Base-by-base conservation (phyloP, 2,329 filamentous ascomycete genomes). In the Mycocentrospora acerina region DNA sequence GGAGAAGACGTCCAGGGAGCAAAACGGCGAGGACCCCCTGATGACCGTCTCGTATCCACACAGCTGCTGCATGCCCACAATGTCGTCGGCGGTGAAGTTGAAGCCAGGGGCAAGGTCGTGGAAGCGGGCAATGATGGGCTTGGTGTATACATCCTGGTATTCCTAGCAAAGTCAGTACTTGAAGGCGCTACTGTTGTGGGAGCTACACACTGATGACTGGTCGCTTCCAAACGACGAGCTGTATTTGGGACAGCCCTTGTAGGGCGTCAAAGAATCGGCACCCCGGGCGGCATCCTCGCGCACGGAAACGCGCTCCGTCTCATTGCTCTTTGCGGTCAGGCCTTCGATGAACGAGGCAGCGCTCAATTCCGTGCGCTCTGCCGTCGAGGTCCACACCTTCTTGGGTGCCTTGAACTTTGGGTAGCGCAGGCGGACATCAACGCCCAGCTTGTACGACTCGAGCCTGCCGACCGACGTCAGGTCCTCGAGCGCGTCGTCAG, bases 11-110 rank as follows among this genome's bases (percentile, higher is more conserved):
- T 76, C 71, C 0, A 80, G 69, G 36, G 78, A 73, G 64, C 81
- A 85, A 60, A 84, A 83, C 1, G 75, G 75, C 0, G 80, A 83
- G 30, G 71, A 75, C 2, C 81, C 81, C 1, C 74, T 74, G 43
- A 83, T 82, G 13, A 83, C 81, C 0, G 77, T 78, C 60, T 85
- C 81, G 55, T 85, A 84, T 1, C 81, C 81, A 53, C 81, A 85
- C 3, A 85, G 64, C 64, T 83, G 73, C 68, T 83, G 81, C 76
- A 85, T 81, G 24, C 76, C 82, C 36, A 82, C 78, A 11, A 86
- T 72, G 51, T 86, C 82, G 32, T 74, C 70, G 15, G 73, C 63
- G 0, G 79, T 83, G 64, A 85, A 83, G 65, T 85, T 81, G 64
- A 86, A 83, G 0, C 58, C 67, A 1, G 74, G 77, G 2, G 71